Percentiles rank a stretch among this genome's conserved stretches.
These are phyloP conservation scores for Hymenoscyphus fructigenus DNA, from an alignment of 2,329 filamentous ascomycete species.

Conservation along the genomic window DNA sequence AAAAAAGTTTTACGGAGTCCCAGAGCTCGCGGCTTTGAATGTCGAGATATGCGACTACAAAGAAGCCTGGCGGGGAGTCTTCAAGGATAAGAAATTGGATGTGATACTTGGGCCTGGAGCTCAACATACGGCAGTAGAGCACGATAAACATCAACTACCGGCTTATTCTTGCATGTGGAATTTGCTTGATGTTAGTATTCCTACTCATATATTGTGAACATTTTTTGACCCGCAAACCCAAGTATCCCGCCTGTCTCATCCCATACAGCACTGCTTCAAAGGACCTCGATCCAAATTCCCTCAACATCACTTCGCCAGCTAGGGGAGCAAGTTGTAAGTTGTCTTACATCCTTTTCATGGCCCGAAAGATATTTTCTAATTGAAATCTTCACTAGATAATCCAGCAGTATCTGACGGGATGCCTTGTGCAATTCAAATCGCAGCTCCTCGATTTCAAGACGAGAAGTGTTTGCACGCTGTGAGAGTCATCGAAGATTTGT, in stretches of 20 bases:
- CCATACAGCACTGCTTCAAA: conserved; percentile 45
- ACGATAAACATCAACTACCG: conserved; percentile 50
- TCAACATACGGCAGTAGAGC: conserved; percentile 49
- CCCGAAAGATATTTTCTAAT: neutral
- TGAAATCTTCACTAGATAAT: neutral
- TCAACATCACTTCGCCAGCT: neutral
- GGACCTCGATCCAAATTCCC: conserved; percentile 37
- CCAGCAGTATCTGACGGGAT: conserved; percentile 11
- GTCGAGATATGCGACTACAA: conserved; percentile 9
- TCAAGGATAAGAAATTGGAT: conserved; percentile 43
- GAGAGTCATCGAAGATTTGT: conserved; percentile 1
- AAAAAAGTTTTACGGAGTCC: neutral
- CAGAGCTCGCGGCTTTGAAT: conserved; percentile 27
- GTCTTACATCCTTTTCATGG: neutral
- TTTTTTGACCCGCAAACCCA: neutral
- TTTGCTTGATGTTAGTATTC: conserved; percentile 47
- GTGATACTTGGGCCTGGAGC: conserved; percentile 49
- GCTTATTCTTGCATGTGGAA: conserved; percentile 52
- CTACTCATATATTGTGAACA: conserved; percentile 2
- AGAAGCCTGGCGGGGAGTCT: conserved; percentile 40
- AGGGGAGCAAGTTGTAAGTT: conserved; percentile 1
- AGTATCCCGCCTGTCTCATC: conserved; percentile 53
- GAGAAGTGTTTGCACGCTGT: conserved; percentile 8
- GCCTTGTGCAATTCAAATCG: conserved; percentile 15
- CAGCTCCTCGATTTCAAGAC: conserved; percentile 1